Conservation (phyloP, 2,329 filamentous ascomycete species). For the Teratosphaeria pseudoeucalypti region DNA sequence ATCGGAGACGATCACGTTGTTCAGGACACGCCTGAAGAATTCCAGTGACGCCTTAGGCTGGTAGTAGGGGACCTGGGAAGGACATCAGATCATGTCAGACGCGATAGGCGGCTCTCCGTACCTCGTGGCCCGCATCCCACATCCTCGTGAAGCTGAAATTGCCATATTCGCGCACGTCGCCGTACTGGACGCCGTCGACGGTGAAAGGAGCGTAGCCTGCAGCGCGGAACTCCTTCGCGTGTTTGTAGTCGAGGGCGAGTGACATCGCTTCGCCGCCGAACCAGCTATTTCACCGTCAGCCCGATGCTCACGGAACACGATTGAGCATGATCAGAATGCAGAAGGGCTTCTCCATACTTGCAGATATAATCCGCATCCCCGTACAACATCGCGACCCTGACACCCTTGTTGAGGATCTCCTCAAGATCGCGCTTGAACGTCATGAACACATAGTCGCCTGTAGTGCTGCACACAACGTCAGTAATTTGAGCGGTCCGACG, state of each 20-base stretch:
- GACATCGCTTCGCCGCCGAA: conserved; percentile 13
- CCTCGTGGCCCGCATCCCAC: conserved; percentile 33
- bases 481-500: background rate
- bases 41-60: conserved; percentile 28
- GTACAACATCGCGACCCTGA: conserved; percentile 33
- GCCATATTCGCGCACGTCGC: conserved; percentile 26
- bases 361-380: conserved; percentile 28
- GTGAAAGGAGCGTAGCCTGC: conserved; percentile 17
- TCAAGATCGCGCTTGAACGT: conserved; percentile 40
- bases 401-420: conserved; percentile 30
- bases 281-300: background rate
- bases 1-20: conserved; percentile 27
- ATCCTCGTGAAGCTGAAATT: conserved; percentile 21
- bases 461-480: background rate
- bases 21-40: conserved; percentile 21
- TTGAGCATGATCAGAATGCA: background rate
- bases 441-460: conserved; percentile 51
- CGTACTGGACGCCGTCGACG: conserved; percentile 29
- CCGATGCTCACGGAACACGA: background rate
- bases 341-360: conserved; percentile 26
- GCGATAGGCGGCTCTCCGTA: conserved; percentile 14
- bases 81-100: background rate
- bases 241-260: conserved; percentile 27
- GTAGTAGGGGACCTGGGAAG: conserved; percentile 28
- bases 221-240: conserved; percentile 20